A percentile compares a stretch with the other conserved stretches of the same genome.
Evolutionary conservation across 805 yeast genomes (phyloP).

Genomic region (Lipomyces yamadae): DNA sequence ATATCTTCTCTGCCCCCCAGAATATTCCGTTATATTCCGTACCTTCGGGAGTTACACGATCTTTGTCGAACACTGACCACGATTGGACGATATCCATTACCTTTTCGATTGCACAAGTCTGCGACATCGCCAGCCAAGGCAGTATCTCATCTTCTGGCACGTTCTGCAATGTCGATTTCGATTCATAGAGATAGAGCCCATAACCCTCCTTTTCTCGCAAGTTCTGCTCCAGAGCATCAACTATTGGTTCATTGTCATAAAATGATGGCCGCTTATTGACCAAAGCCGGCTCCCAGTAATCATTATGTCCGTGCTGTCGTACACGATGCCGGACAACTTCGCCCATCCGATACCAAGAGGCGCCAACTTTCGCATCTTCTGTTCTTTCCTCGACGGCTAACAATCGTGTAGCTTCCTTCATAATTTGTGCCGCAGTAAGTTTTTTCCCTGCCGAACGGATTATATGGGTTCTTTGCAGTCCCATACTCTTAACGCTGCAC

Average conservation of each 20-base stretch:
- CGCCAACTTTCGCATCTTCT: constrained; percentile 19
- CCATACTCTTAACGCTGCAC: constrained; percentile 11
- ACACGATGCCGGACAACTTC: constrained; percentile 23
- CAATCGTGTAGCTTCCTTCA: constrained; percentile 12
- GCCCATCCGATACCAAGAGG: constrained; percentile 27
- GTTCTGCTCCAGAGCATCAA: neutral
- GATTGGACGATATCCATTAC: constrained; percentile 12
- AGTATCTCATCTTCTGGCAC: constrained; percentile 13
- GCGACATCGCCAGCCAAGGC: constrained; percentile 29
- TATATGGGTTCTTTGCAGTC: constrained; percentile 12
- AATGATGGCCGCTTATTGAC: constrained; percentile 21
- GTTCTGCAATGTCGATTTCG: constrained; percentile 4
- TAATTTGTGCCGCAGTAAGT: neutral
- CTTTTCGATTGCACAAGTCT: neutral
- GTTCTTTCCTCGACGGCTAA: constrained; percentile 17
- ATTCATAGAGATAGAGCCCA: constrained; percentile 11
- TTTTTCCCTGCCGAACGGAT: neutral
- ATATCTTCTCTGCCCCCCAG: constrained; percentile 36
- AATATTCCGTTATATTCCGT: constrained; percentile 25
- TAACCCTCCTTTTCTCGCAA: constrained; percentile 16
- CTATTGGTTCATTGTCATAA: constrained; percentile 15
- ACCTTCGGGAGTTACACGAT: constrained; percentile 8
- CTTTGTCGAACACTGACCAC: constrained; percentile 22
- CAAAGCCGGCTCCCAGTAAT: constrained; percentile 20
- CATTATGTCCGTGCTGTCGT: neutral